Evolutionary conservation across 2,329 filamentous ascomycete species (phyloP).

Genomic region (Alternaria sp.): DNA sequence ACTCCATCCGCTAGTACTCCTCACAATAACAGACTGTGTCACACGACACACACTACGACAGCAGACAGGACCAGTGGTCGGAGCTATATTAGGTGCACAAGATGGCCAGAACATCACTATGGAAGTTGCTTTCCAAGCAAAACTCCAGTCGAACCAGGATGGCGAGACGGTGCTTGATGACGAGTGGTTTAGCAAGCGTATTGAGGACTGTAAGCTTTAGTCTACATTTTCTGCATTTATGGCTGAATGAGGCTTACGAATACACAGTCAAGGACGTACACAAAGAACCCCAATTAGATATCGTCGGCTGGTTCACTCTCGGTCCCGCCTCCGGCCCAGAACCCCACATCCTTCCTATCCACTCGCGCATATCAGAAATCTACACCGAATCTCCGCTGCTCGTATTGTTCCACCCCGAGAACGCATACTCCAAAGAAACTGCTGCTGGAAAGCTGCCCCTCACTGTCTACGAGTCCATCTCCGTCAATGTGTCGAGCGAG

Average conservation of each 20-base stretch:
- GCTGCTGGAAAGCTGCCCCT: constrained; percentile 84
- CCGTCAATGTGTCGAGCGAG: constrained; percentile 43
- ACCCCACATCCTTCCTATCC: constrained; percentile 72
- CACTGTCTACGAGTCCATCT: constrained; percentile 86
- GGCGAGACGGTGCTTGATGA: constrained; percentile 70
- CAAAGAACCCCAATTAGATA: constrained; percentile 77
- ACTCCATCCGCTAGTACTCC: constrained; percentile 91
- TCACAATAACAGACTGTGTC: constrained; percentile 96
- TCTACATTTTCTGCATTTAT: background rate
- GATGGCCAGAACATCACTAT: constrained; percentile 90
- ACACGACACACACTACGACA: constrained; percentile 85
- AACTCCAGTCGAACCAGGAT: constrained; percentile 56
- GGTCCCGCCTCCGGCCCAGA: constrained; percentile 76
- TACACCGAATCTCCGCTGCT: constrained; percentile 89
- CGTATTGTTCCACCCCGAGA: constrained; percentile 81
- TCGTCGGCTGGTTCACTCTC: constrained; percentile 93
- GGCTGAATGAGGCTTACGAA: constrained; percentile 12
- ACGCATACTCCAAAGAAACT: constrained; percentile 59
- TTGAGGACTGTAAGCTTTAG: constrained; percentile 80
- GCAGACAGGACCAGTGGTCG: constrained; percentile 78
- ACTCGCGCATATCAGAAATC: constrained; percentile 75
- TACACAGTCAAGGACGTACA: constrained; percentile 83
- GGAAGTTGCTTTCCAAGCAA: constrained; percentile 91
- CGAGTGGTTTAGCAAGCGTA: constrained; percentile 76
- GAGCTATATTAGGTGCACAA: constrained; percentile 89